Evolutionary conservation across 257 asterid genomes (phyloP).

Genomic region (Anisodus acutangulus): DNA sequence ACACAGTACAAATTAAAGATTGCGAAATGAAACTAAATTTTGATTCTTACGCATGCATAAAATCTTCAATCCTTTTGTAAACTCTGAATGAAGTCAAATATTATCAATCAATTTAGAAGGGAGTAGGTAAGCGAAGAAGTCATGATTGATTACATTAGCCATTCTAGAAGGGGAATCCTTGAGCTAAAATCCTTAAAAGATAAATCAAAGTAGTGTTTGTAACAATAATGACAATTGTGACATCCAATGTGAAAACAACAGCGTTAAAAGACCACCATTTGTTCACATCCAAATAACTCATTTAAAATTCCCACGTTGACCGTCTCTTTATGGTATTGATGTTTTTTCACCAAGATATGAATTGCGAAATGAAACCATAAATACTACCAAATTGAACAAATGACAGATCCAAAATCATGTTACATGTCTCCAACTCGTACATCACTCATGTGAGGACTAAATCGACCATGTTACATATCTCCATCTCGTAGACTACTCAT

Average conservation of each 20-base stretch:
- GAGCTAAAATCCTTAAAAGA: background rate
- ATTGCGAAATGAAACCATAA: background rate
- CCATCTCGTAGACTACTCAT: too few species aligned
- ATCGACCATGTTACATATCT: too few species aligned
- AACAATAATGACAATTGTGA: background rate
- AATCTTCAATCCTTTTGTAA: too few species aligned
- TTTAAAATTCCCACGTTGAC: background rate
- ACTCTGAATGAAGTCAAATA: too few species aligned
- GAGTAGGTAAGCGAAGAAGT: background rate
- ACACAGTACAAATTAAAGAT: too few species aligned
- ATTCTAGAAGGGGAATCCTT: background rate
- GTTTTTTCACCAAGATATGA: background rate
- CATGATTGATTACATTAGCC: background rate
- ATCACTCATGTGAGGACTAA: too few species aligned
- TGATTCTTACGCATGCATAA: too few species aligned
- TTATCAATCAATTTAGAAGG: too few species aligned
- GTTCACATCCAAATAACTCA: background rate
- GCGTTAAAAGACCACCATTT: background rate
- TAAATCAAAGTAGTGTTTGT: background rate
- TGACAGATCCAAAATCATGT: too few species aligned
- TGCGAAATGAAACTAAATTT: too few species aligned
- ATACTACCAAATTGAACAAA: too few species aligned
- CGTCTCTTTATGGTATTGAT: background rate
- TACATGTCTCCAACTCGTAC: too few species aligned
- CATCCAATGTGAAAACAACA: slow-evolving; percentile 20